Evolutionary conservation across 495 filamentous ascomycete genomes (phyloP), one percentile per base, ranked within the genome.

Genomic region (Annulohypoxylon nitens): DNA sequence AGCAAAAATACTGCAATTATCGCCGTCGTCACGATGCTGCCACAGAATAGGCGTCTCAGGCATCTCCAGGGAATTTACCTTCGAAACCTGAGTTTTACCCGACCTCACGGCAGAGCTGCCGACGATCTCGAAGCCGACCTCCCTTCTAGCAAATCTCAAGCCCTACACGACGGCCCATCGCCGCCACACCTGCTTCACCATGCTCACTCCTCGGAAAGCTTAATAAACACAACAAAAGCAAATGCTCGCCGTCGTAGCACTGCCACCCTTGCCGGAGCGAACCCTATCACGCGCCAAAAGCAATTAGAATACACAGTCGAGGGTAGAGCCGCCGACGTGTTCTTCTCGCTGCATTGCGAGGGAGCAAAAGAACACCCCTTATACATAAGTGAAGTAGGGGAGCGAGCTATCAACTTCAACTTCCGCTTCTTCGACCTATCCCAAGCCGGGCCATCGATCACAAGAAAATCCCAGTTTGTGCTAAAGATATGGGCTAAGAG

Each of bases 381-480:
- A 23, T 99, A 98, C 78, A 89, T 97, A 77, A 97, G 94, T 81
- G 96, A 99, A 82, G 83, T 92, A 45, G 85, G 90, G 14, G 87
- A 92, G 68, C 89, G 89, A 77, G 87, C 93, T 14, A 95, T 93
- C 86, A 98, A 98, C 81, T 95, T 95, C 45, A 93, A 89, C 75
- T 99, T 97, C 78, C 89, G 90, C 45, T 89, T 90, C 66, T 97
- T 98, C 79, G 93, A 98, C 67, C 86, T 98, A 14, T 87, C 89
- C 47, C 79, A 85, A 16, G 91, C 88, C 61, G 91, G 90, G 0
- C 88, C 93, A 10, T 78, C 78, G 5, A 83, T 95, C 20, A 91
- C 91, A 3, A 86, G 94, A 55, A 79, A 83, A 30, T 88, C 93
- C 47, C 79, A 83, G 33, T 76, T 95, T 48, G 90, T 85, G 0